A percentile compares a stretch with the other conserved stretches of the same genome.
Evolutionary conservation across 495 filamentous ascomycete species (phyloP).

Genomic region (Eremomyces bilateralis): DNA sequence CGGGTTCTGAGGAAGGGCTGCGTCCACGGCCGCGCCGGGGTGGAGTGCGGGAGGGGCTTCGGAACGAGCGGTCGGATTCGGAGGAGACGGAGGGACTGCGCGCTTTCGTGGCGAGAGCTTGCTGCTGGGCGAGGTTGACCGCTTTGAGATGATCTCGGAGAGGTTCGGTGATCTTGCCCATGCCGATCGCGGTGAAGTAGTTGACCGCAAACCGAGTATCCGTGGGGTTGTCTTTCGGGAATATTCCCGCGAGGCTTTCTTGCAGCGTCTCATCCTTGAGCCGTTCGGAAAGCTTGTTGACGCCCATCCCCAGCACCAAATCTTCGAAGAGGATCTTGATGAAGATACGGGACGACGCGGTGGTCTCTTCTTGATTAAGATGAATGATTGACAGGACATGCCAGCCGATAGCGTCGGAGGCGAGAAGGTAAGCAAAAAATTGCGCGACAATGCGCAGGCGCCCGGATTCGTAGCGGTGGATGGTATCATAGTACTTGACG

Average conservation of each 20-base stretch:
- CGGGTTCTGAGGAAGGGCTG: slow-evolving; percentile 18
- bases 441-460: slow-evolving; percentile 79
- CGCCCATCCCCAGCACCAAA: slow-evolving; percentile 64
- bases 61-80: slow-evolving; percentile 53
- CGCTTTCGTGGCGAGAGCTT: no score
- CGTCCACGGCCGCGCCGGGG: slow-evolving; percentile 25
- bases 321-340: slow-evolving; percentile 96
- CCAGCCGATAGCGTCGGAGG: slow-evolving; percentile 78
- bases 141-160: slow-evolving; percentile 84
- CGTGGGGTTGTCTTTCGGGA: slow-evolving; percentile 69
- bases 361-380: slow-evolving; percentile 92
- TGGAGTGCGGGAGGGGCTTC: slow-evolving; percentile 24
- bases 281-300: slow-evolving; percentile 51
- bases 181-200: slow-evolving; percentile 92
- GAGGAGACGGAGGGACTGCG: slow-evolving; percentile 17
- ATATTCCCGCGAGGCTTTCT: slow-evolving; percentile 63
- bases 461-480: slow-evolving; percentile 91
- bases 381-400: slow-evolving; percentile 66
- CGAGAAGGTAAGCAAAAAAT: slow-evolving; percentile 82
- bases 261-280: slow-evolving; percentile 44
- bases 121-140: no score
- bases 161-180: slow-evolving; percentile 83
- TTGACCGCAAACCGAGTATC: slow-evolving; percentile 96
- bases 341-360: slow-evolving; percentile 84
- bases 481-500: slow-evolving; percentile 85